These are phyloP conservation scores for Parvularia atlantis DNA, from an alignment of 78 protist genomes.

Conservation along the genomic window DNA sequence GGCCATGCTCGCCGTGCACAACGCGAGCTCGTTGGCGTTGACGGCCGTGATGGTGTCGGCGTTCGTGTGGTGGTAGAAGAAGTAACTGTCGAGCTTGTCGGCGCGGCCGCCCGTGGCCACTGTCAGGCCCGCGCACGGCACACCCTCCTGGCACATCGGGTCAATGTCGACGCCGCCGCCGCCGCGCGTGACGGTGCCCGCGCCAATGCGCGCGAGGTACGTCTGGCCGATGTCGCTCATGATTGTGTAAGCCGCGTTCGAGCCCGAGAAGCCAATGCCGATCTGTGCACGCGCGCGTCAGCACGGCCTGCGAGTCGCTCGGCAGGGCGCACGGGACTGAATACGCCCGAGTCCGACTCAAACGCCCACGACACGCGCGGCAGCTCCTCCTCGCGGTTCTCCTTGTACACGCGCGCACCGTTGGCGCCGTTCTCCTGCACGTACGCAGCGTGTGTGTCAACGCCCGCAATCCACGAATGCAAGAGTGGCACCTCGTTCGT, in stretches of 20 bases:
- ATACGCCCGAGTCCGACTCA: conserved; percentile 54
- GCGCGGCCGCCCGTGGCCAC: too few relatives aligned
- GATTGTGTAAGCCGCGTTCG: too few relatives aligned
- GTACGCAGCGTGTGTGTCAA: too few relatives aligned
- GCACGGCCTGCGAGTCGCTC: neutral
- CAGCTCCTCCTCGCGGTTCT: neutral
- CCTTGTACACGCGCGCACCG: conserved; percentile 39
- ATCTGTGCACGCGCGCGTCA: too few relatives aligned
- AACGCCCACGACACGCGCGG: conserved; percentile 34
- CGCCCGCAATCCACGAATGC: too few relatives aligned
- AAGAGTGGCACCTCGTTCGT: too few relatives aligned
- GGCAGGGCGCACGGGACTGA: conserved; percentile 34
- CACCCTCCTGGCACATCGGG: neutral
- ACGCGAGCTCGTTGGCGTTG: conserved; percentile 18
- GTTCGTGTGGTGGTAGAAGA: conserved; percentile 62
- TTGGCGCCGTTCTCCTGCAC: conserved; percentile 60
- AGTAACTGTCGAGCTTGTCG: conserved; percentile 34
- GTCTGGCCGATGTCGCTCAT: neutral
- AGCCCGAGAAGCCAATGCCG: too few relatives aligned
- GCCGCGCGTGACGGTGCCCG: neutral
- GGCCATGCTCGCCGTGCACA: conserved; percentile 48
- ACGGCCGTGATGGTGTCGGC: conserved; percentile 57
- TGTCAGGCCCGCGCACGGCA: neutral
- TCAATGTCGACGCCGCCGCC: neutral
- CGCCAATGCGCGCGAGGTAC: neutral